Evolutionary conservation across 2,329 filamentous ascomycete genomes (phyloP), one percentile per base, ranked within the genome.

Genomic region (Aspergillus sclerotialis): DNA sequence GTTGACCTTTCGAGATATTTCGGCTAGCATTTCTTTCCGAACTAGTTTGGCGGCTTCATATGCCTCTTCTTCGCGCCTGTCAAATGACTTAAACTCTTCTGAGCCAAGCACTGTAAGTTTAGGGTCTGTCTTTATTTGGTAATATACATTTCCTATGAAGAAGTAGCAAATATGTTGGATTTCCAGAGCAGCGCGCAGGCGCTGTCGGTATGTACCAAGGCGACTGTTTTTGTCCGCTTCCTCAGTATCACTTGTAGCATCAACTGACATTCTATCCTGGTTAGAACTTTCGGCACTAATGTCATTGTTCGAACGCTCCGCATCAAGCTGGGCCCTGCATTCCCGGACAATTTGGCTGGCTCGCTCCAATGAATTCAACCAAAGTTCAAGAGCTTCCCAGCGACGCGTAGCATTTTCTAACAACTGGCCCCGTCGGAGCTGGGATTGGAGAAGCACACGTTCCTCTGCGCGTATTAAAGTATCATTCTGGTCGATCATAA

Each of bases 401-500:
- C 82, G 78, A 21, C 75, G 67, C 23, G 79, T 76, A 5, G 82
- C 78, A 48, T 88, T 87, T 40, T 90, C 88, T 25, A 84, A 69
- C 3, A 95, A 64, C 46, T 95, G 89, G 0, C 86, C 90, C 35
- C 78, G 72, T 11, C 72, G 74, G 28, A 94, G 65, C 41, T 76
- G 78, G 21, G 70, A 70, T 2, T 75, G 55, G 5, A 94, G 67
- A 30, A 82, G 69, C 2, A 70, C 65, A 33, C 87, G 76, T 51
- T 92, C 81, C 38, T 90, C 80, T 0, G 72, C 62, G 33, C 80
- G 75, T 37, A 90, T 74, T 1, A 64, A 56, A 5, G 67, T 68
- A 37, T 90, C 84, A 28, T 82, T 88, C 51, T 90, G 80, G 36
- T 94, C 87, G 38, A 95, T 82, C 90, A 98, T 95, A 4, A 82